phyloP scores from a whole-genome alignment of 2,329 filamentous ascomycete genomes.

The Botrytis aclada region DNA sequence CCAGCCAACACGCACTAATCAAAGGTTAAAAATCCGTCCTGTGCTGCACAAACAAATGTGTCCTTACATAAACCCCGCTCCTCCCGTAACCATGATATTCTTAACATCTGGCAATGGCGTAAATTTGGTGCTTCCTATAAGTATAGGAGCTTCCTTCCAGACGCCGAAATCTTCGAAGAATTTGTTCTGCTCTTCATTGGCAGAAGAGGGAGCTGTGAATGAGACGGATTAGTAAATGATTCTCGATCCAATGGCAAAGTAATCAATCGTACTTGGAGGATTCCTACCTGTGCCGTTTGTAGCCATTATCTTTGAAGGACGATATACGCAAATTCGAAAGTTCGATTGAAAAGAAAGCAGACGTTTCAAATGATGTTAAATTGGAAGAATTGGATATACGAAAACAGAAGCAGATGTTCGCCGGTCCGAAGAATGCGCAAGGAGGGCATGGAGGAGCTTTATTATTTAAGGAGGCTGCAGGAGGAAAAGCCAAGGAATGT shows the following conservation, averaged over 20 bases:
- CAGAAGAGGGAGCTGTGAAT: constrained; percentile 22
- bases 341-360: background rate
- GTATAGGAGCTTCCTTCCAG: constrained; percentile 69
- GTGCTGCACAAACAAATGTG: constrained; percentile 18
- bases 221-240: constrained; percentile 1
- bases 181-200: constrained; percentile 27
- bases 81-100: constrained; percentile 82
- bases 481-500: constrained; percentile 9
- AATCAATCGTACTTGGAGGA: constrained; percentile 17
- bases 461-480: constrained; percentile 2
- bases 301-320: constrained; percentile 19
- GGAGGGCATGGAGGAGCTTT: constrained; percentile 10
- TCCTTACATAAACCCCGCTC: constrained; percentile 79
- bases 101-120: constrained; percentile 65
- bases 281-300: constrained; percentile 18
- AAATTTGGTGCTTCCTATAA: constrained; percentile 68
- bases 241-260: background rate
- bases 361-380: background rate
- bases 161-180: constrained; percentile 60
- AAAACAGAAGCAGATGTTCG: background rate
- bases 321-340: background rate
- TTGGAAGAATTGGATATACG: background rate
- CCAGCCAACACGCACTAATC: constrained; percentile 75
- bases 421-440: constrained; percentile 2
- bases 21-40: constrained; percentile 24